These are phyloP conservation scores for Chlamydomonas reinhardtii DNA, from an alignment of 163 green algal species.

Conservation along the genomic window DNA sequence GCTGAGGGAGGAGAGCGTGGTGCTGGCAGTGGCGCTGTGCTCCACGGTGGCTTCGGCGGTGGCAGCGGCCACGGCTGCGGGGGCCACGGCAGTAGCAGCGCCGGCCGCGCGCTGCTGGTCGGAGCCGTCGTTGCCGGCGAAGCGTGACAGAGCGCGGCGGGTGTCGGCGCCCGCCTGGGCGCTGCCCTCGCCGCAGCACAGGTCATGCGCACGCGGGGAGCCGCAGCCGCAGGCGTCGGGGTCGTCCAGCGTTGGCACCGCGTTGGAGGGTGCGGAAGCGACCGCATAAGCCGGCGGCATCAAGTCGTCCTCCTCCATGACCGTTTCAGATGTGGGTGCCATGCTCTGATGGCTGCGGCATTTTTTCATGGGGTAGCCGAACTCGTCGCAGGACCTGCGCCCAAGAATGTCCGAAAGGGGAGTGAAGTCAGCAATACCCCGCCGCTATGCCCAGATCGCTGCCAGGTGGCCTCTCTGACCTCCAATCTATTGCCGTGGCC, in stretches of 20 bases:
- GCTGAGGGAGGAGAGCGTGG: constrained; percentile 1
- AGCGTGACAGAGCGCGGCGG: no score
- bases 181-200: neutral
- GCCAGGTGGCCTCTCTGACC: no score
- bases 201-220: neutral
- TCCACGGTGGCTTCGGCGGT: no score
- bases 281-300: neutral
- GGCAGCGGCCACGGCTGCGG: neutral
- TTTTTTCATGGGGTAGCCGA: neutral
- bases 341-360: neutral
- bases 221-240: neutral
- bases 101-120: no score
- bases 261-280: neutral
- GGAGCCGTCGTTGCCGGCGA: no score
- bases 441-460: no score
- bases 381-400: no score
- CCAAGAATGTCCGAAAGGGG: no score
- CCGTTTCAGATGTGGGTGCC: neutral
- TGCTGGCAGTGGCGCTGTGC: neutral
- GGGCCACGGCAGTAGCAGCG: neutral
- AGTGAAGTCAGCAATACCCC: no score
- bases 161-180: no score
- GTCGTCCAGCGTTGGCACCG: neutral
- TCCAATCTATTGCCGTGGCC: no score
- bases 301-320: neutral